Evolutionary conservation across 495 filamentous ascomycete species (phyloP).

Genomic region (Pyrenopolyporus hunteri): DNA sequence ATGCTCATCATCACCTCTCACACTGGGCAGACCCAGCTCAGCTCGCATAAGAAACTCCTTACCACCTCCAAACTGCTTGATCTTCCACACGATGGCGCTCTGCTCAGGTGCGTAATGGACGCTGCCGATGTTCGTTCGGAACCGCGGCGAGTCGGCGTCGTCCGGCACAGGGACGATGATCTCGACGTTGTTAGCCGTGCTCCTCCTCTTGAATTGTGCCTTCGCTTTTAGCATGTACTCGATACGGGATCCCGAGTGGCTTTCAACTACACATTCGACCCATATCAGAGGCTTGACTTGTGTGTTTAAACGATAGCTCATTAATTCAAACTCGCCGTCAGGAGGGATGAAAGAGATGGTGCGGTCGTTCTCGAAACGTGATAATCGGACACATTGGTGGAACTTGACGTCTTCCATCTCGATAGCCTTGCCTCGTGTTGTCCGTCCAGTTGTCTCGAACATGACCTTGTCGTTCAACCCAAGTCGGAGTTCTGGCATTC

Average conservation of each 20-base stretch:
- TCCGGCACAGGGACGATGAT: slow-evolving; percentile 97
- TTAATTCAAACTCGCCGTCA: slow-evolving; percentile 98
- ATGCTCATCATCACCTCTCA: slow-evolving; percentile 94
- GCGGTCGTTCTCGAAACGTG: slow-evolving; percentile 96
- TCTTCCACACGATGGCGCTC: slow-evolving; percentile 99
- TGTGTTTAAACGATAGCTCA: slow-evolving; percentile 99
- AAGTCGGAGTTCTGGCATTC: slow-evolving; percentile 95
- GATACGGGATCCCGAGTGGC: slow-evolving; percentile 89
- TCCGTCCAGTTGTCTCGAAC: slow-evolving; percentile 97
- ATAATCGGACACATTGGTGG: slow-evolving; percentile 96
- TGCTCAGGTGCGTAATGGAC: slow-evolving; percentile 99
- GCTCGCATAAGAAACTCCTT: slow-evolving; percentile 99
- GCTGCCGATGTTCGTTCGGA: slow-evolving; percentile 94
- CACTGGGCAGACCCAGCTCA: slow-evolving; percentile 92
- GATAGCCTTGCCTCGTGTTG: slow-evolving; percentile 93
- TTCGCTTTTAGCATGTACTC: slow-evolving; percentile 99
- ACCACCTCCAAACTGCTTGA: slow-evolving; percentile 98
- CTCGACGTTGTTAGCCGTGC: slow-evolving; percentile 98
- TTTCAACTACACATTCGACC: slow-evolving; percentile 98
- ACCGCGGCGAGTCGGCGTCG: slow-evolving; percentile 94
- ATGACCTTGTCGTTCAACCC: slow-evolving; percentile 99
- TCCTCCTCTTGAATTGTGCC: slow-evolving; percentile 97
- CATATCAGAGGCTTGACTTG: slow-evolving; percentile 98
- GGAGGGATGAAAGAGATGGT: slow-evolving; percentile 99
- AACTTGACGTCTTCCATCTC: slow-evolving; percentile 99